Evolutionary conservation across 163 green algal genomes (phyloP), one percentile per base, ranked within the genome.

Genomic region (Prototheca stagnorum): DNA sequence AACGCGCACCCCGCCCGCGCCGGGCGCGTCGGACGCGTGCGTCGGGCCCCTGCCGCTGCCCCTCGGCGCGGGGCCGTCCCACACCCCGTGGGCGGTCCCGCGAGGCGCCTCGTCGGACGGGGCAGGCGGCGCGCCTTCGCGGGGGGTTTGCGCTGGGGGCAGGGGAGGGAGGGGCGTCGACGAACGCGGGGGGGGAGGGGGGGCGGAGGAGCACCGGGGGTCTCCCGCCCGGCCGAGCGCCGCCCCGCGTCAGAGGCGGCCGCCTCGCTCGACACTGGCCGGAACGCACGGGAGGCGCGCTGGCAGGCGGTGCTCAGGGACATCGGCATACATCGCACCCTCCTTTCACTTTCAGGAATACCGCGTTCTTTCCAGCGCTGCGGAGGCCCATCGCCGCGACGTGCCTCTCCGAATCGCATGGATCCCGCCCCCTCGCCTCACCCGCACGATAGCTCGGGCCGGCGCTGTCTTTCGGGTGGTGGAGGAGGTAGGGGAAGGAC

Each of bases 401-500:
- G 19, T 43, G 7, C 12, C 14, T 20, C 1, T 2, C 21, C 9
- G 36, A n/a, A 43, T 11, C 7, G 7, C 36, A 24, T 27, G 7
- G 24, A 24, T 9, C 20, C 23, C 15, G 4, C 21, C 35, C 33
- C 15, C 19, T 22, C 31, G 31, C 20, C 50, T 58, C 42, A 58
- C 51, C n/a, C 26, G 26, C 25, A 19, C 11, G 21, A 8, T 62
- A 62, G 47, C 11, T 62, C 19, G 55, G 46, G 1, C 17, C 23
- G 12, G 35, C 16, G 3, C 5, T 12, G 23, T 24, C 21, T 1
- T 28, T 36, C 1, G 47, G 55, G 7, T 53, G 42, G 55, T 63
- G 49, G 19, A 57, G 25, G 20, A 63, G 41, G 47, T 63, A 44
- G 2, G 55, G 24, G 34, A 63, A 63, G 41, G 47, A 47, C 16